Evolutionary conservation across 148 eudicot genomes (phyloP).

Genomic region (Heliamphora exappendiculata): DNA sequence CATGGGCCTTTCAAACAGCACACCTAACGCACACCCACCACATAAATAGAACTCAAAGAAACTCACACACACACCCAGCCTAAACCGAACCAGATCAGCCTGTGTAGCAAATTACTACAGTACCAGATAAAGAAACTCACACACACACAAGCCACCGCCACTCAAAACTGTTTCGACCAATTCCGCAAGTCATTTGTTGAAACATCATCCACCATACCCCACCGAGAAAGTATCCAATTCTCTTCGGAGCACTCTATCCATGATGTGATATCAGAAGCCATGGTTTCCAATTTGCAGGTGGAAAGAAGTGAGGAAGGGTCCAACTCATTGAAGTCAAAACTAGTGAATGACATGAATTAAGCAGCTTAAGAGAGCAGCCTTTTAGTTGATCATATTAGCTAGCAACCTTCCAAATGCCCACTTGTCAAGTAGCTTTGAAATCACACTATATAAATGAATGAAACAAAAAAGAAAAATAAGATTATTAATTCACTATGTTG

Average conservation of each 20-base stretch:
- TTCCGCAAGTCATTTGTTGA: conserved; percentile 32
- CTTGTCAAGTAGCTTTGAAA: background rate
- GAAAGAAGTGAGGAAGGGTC: conserved; percentile 34
- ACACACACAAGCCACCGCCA: conserved; percentile 96
- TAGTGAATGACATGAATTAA: conserved; percentile 20
- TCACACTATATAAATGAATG: background rate
- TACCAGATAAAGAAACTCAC: too few relatives aligned
- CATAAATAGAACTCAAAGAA: too few relatives aligned
- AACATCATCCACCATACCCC: conserved; percentile 7
- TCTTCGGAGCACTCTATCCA: background rate
- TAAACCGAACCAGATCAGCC: too few relatives aligned
- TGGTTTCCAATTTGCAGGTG: conserved; percentile 22
- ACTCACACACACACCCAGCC: too few relatives aligned
- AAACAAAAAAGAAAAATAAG: too few relatives aligned
- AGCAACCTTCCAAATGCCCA: background rate
- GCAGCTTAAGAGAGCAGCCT: background rate
- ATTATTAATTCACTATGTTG: background rate
- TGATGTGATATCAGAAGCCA: conserved; percentile 21
- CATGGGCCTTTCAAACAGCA: too few relatives aligned
- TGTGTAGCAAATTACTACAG: too few relatives aligned
- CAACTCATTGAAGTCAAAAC: conserved; percentile 29
- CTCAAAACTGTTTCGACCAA: conserved; percentile 91
- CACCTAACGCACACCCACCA: too few relatives aligned
- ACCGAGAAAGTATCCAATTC: conserved; percentile 16
- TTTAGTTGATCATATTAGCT: background rate